Evolutionary conservation across 805 yeast species (phyloP).

Genomic region (Blastobotrys mokoenaii): DNA sequence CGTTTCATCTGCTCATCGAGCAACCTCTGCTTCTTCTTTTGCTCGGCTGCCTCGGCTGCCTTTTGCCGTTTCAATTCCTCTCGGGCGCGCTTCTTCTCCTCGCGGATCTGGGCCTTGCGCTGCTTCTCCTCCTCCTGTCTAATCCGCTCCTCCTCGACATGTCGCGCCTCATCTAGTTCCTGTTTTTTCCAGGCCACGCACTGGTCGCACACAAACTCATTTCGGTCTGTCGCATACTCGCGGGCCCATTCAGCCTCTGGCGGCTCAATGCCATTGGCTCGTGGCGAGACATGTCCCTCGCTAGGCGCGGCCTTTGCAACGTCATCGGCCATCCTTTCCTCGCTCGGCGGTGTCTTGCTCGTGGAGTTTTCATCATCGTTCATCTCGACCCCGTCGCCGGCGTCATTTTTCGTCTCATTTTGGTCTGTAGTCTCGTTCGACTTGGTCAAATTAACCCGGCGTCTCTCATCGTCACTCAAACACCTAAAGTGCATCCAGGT

Average conservation of each 20-base stretch:
- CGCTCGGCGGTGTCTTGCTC: too few relatives aligned
- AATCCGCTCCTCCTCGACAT: slow-evolving; percentile 1
- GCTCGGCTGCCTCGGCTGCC: too few relatives aligned
- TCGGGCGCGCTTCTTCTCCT: neutral
- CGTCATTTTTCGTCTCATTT: too few relatives aligned
- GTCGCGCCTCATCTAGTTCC: neutral
- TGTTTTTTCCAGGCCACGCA: neutral
- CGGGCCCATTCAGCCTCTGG: neutral
- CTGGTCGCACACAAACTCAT: neutral
- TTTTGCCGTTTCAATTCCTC: neutral
- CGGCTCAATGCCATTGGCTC: too few relatives aligned
- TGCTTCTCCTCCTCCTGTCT: neutral
- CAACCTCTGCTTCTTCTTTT: neutral
- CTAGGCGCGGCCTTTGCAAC: too few relatives aligned
- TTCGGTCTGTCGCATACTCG: neutral
- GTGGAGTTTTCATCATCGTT: too few relatives aligned
- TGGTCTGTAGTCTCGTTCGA: neutral
- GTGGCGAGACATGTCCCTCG: too few relatives aligned
- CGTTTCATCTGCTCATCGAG: too few relatives aligned
- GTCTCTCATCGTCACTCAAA: slow-evolving; percentile 12
- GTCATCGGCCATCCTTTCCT: too few relatives aligned
- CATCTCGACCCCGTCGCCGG: too few relatives aligned
- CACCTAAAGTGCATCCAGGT: slow-evolving; percentile 36
- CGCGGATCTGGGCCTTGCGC: neutral
- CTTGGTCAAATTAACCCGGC: neutral